Conservation (phyloP, 805 yeast genomes). For the Metschnikowia amazonensis region DNA sequence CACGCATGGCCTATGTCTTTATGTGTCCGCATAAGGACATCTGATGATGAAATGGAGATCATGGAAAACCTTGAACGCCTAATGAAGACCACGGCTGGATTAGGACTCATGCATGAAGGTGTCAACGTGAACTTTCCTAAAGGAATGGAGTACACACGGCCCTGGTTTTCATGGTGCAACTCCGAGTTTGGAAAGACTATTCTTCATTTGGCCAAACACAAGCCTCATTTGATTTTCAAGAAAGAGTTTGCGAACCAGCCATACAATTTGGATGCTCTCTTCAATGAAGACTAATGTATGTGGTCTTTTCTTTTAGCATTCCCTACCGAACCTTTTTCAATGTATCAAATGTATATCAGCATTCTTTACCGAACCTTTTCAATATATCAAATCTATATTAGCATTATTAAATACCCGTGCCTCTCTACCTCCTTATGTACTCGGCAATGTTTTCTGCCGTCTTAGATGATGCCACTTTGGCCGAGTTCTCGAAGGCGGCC, state of each 20-base stretch:
- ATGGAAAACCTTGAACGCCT: constrained; percentile 44
- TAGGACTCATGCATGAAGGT: constrained; percentile 84
- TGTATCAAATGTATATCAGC: not conserved
- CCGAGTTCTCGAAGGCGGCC: constrained; percentile 61
- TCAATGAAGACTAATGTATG: not conserved
- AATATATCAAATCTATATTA: not conserved
- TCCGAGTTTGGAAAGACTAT: constrained; percentile 87
- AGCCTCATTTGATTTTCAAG: constrained; percentile 68
- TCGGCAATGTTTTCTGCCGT: constrained; percentile 72
- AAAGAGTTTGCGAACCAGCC: constrained; percentile 28
- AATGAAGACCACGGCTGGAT: constrained; percentile 59
- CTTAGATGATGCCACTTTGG: constrained; percentile 57
- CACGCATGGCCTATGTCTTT: constrained; percentile 92
- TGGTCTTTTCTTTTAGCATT: not conserved
- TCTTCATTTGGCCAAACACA: constrained; percentile 66
- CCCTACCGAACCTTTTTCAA: not conserved
- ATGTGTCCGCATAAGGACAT: constrained; percentile 70
- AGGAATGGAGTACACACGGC: constrained; percentile 58
- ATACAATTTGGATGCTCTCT: constrained; percentile 29
- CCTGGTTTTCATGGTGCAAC: constrained; percentile 96
- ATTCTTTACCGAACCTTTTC: not conserved
- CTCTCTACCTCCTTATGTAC: constrained; percentile 41
- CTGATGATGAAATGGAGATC: constrained; percentile 70
- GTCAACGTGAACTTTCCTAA: constrained; percentile 55
- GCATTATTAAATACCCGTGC: not conserved